These are phyloP conservation scores for Rubia yunnanensis DNA, from an alignment of 257 asterid species.

Conservation along the genomic window DNA sequence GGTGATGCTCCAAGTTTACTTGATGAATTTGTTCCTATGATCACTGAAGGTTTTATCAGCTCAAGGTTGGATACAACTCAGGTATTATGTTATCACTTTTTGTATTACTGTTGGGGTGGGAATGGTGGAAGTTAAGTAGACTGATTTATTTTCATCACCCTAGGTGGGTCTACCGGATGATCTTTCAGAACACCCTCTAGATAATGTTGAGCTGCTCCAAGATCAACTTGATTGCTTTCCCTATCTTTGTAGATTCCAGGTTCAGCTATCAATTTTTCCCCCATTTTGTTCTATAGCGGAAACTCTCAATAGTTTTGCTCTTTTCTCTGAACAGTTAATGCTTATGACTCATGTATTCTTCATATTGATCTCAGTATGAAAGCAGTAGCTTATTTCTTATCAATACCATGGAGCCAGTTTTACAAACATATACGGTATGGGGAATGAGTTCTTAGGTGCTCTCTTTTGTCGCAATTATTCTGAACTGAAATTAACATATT, in stretches of 20 bases:
- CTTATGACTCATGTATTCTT: constrained; percentile 15
- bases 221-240: constrained; percentile 98
- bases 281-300: neutral
- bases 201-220: constrained; percentile 95
- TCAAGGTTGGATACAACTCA: constrained; percentile 95
- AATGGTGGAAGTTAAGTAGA: neutral
- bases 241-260: constrained; percentile 90
- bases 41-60: constrained; percentile 83
- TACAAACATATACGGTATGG: constrained; percentile 77
- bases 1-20: constrained; percentile 96
- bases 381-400: constrained; percentile 86
- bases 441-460: constrained; percentile 10
- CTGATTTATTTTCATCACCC: constrained; percentile 18
- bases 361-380: constrained; percentile 59
- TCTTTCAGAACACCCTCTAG: constrained; percentile 86
- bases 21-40: constrained; percentile 92
- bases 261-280: constrained; percentile 12
- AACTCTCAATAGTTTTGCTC: constrained; percentile 3
- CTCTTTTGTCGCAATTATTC: constrained; percentile 5
- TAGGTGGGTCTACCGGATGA: constrained; percentile 74
- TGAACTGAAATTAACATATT: neutral
- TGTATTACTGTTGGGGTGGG: constrained; percentile 1
- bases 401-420: constrained; percentile 76
- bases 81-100: constrained; percentile 36
- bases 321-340: neutral